Evolutionary conservation across 2,329 filamentous ascomycete genomes (phyloP).

Genomic region (Phoma sp.): DNA sequence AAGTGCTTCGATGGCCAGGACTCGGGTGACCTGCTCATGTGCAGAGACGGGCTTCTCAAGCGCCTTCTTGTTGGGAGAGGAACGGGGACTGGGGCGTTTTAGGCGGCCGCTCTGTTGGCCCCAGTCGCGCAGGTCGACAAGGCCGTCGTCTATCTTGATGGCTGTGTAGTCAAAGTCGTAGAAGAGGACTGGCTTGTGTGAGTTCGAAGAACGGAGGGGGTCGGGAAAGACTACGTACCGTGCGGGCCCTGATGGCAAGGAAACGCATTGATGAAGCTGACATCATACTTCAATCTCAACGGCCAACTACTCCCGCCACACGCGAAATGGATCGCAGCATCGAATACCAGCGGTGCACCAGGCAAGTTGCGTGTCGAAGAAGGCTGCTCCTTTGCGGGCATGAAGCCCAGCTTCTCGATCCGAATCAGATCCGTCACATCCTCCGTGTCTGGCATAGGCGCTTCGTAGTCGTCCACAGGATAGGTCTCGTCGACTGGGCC

Average conservation of each 20-base stretch:
- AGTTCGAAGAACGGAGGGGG: constrained; percentile 4
- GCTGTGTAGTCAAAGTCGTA: constrained; percentile 70
- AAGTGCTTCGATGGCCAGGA: constrained; percentile 75
- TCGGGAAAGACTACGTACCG: constrained; percentile 29
- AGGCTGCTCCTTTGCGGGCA: constrained; percentile 51
- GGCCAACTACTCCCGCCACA: constrained; percentile 50
- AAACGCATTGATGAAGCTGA: constrained; percentile 52
- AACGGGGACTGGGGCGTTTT: constrained; percentile 39
- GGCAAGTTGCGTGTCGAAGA: constrained; percentile 30
- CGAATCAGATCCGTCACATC: constrained; percentile 70
- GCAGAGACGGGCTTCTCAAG: constrained; percentile 23
- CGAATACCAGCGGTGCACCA: constrained; percentile 45
- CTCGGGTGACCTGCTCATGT: constrained; percentile 60
- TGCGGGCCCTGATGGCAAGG: constrained; percentile 52
- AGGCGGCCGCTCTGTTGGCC: constrained; percentile 49
- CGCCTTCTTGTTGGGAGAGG: constrained; percentile 42
- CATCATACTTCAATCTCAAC: constrained; percentile 49
- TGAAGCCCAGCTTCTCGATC: constrained; percentile 71
- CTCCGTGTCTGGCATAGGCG: constrained; percentile 64
- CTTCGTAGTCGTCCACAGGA: constrained; percentile 71
- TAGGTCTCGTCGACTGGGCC: constrained; percentile 68
- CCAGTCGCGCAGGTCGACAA: constrained; percentile 72
- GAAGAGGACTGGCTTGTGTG: constrained; percentile 62
- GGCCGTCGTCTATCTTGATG: constrained; percentile 65
- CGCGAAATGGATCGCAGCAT: constrained; percentile 50